Conservation (phyloP, 139 green algal genomes). For the Chlorella sp. region DNA sequence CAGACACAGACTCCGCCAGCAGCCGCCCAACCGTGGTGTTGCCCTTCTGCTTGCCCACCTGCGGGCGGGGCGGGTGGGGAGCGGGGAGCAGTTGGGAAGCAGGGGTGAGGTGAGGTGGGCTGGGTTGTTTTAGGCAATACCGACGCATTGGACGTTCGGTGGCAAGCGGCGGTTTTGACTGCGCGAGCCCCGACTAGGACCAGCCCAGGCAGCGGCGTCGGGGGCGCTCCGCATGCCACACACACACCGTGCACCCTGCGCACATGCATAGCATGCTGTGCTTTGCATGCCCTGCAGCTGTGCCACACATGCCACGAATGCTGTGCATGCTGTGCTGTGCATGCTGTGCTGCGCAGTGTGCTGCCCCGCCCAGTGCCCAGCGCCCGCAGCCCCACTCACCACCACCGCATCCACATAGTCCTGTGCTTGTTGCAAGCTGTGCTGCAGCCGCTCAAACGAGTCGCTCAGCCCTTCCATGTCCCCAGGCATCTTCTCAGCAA, state of each 20-base stretch:
- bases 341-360: not conserved
- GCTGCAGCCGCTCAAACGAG: slow-evolving; percentile 69
- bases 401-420: slow-evolving; percentile 89
- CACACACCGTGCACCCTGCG: too few species aligned
- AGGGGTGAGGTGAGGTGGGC: not conserved
- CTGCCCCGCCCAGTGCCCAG: not conserved
- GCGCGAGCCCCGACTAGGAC: not conserved
- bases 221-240: too few species aligned
- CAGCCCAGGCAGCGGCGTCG: too few species aligned
- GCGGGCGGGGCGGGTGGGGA: not conserved
- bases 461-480: slow-evolving; percentile 81
- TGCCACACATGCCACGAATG: not conserved
- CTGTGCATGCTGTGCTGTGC: not conserved
- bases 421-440: slow-evolving; percentile 65
- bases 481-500: slow-evolving; percentile 31
- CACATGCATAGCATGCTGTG: not conserved
- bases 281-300: not conserved
- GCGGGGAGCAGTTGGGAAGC: not conserved
- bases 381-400: slow-evolving; percentile 56
- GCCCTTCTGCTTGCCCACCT: slow-evolving; percentile 67
- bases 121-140: too few species aligned
- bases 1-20: slow-evolving; percentile 88
- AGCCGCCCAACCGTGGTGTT: slow-evolving; percentile 83
- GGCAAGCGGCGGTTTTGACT: not conserved
- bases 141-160: too few species aligned